A percentile compares a stretch with the other conserved stretches of the same genome.
Evolutionary conservation across 1,284 basidiomycete genomes (phyloP).

Genomic region (Irpex rosettiformis): DNA sequence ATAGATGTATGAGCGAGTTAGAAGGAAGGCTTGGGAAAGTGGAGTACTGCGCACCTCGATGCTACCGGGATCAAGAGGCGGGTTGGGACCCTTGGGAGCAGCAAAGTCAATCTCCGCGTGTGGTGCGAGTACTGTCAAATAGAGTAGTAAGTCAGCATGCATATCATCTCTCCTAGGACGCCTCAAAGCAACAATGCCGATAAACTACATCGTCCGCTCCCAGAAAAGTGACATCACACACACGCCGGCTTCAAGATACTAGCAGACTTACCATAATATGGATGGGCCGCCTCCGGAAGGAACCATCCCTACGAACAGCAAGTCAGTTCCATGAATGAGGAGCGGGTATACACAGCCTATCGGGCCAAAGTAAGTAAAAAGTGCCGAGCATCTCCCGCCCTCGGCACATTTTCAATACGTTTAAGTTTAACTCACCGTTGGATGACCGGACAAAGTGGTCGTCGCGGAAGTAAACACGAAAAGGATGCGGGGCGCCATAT

Average conservation of each 20-base stretch:
- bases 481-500: conserved; percentile 2
- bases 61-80: conserved; percentile 65
- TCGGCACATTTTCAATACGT: not conserved
- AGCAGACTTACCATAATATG: conserved; percentile 51
- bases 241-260: not conserved
- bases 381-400: too few relatives aligned
- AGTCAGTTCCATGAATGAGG: not conserved
- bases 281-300: conserved; percentile 76
- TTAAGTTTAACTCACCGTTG: not conserved
- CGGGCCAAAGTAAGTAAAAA: too few relatives aligned
- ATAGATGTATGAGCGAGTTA: not conserved
- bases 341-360: too few relatives aligned
- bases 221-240: too few relatives aligned
- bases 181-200: not conserved
- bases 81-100: conserved; percentile 66
- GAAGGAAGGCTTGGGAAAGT: not conserved
- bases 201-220: not conserved
- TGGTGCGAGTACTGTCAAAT: conserved; percentile 40
- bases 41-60: conserved; percentile 40
- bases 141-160: not conserved
- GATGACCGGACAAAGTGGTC: conserved; percentile 3
- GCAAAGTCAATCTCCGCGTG: conserved; percentile 66
- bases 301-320: conserved; percentile 55
- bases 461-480: conserved; percentile 11
- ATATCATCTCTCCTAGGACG: not conserved